phyloP scores from a whole-genome alignment of 345 rosid genomes.

The Murraya paniculata region DNA sequence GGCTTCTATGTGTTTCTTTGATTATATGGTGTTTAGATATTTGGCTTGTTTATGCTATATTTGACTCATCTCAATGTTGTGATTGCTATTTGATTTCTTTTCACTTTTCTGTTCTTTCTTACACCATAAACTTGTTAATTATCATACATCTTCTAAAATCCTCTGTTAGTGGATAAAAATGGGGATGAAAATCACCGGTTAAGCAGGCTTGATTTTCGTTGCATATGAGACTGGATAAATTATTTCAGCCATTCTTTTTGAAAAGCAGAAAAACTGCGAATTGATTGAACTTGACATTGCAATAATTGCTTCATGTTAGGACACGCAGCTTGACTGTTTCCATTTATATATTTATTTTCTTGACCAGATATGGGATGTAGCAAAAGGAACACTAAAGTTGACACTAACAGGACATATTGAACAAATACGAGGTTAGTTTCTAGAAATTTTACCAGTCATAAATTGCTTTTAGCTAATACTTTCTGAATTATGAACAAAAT shows the following conservation, averaged over 20 bases:
- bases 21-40: background rate
- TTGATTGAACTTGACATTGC: background rate
- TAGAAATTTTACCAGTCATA: background rate
- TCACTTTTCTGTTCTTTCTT: background rate
- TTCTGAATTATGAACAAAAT: background rate
- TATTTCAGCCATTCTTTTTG: background rate
- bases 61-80: background rate
- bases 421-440: slow-evolving; percentile 77
- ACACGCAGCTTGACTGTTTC: background rate
- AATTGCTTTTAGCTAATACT: slow-evolving; percentile 10
- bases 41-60: background rate
- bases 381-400: slow-evolving; percentile 82
- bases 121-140: background rate
- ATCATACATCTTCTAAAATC: background rate
- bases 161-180: background rate
- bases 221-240: background rate
- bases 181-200: background rate
- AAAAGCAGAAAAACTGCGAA: background rate
- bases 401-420: slow-evolving; percentile 97
- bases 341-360: slow-evolving; percentile 8
- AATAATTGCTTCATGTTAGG: background rate
- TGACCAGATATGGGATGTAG: slow-evolving; percentile 94
- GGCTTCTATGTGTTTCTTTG: background rate
- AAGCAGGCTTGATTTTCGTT: background rate
- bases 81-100: background rate